A percentile compares a stretch with the other conserved stretches of the same genome.
Evolutionary conservation across 371 early-diverging fungal species (phyloP).

Genomic region (Thermomucor indicae-seudaticae): DNA sequence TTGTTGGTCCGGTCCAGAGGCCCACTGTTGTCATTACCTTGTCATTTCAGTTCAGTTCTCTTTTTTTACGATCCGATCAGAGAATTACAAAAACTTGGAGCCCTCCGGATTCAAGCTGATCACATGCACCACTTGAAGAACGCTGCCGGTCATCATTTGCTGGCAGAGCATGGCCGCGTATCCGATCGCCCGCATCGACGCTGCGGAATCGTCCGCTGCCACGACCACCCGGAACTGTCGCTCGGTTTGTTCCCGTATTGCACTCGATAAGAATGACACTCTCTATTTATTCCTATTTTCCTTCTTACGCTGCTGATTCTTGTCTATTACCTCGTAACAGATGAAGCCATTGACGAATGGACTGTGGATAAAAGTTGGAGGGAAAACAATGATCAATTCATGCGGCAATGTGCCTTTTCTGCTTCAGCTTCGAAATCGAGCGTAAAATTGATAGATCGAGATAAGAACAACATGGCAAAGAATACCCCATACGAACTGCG

Average conservation of each 20-base stretch:
- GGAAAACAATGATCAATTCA: too few relatives aligned
- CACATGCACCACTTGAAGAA: conserved; percentile 21
- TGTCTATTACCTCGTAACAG: neutral
- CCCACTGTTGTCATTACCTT: conserved; percentile 7
- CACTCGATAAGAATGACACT: too few relatives aligned
- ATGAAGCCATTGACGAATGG: neutral
- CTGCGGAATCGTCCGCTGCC: conserved; percentile 20
- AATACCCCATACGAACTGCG: too few relatives aligned
- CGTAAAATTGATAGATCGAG: too few relatives aligned
- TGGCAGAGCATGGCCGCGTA: conserved; percentile 13
- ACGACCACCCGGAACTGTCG: conserved; percentile 19
- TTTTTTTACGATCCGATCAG: neutral
- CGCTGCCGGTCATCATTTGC: neutral
- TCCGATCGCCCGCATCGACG: conserved; percentile 18
- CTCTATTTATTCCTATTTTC: too few relatives aligned
- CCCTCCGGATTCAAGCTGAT: conserved; percentile 21
- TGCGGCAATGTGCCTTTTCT: too few relatives aligned
- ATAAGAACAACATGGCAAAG: too few relatives aligned
- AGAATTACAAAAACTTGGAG: neutral
- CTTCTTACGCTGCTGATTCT: too few relatives aligned
- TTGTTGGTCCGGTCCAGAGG: conserved; percentile 29
- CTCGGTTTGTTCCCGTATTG: too few relatives aligned
- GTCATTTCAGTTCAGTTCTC: neutral
- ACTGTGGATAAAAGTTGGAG: too few relatives aligned
- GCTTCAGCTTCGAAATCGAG: too few relatives aligned